phyloP scores from a whole-genome alignment of 371 early-diverging fungal genomes.

The Zychaea mexicana region DNA sequence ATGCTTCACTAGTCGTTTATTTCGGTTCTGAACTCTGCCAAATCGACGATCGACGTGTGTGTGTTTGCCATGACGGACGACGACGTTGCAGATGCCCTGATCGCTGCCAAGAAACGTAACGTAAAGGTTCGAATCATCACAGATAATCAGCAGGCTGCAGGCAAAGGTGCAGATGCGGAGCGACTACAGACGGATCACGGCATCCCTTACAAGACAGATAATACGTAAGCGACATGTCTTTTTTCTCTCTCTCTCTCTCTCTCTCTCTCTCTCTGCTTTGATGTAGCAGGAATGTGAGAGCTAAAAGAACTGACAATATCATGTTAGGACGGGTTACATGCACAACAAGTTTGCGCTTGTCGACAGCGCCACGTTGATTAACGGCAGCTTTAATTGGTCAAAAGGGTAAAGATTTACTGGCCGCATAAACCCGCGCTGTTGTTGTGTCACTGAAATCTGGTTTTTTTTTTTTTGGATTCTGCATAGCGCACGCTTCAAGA shows the following conservation, averaged over 20 bases:
- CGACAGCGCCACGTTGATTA: constrained; percentile 48
- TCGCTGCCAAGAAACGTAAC: constrained; percentile 58
- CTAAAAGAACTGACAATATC: no score
- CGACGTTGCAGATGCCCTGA: constrained; percentile 61
- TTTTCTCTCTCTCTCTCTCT: background rate
- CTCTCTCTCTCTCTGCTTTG: background rate
- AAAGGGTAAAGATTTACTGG: constrained; percentile 38
- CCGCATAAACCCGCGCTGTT: background rate
- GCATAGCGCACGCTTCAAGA: constrained; percentile 56
- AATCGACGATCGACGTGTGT: constrained; percentile 61
- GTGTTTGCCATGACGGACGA: constrained; percentile 72
- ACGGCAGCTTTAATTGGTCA: constrained; percentile 68
- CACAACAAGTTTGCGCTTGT: constrained; percentile 65
- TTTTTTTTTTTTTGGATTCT: background rate
- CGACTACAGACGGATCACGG: constrained; percentile 52
- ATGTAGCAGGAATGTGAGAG: constrained; percentile 29
- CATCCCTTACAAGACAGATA: constrained; percentile 57
- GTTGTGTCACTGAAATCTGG: background rate
- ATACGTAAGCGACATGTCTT: constrained; percentile 31
- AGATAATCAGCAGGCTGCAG: constrained; percentile 65
- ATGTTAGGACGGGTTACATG: constrained; percentile 50
- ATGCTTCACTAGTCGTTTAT: constrained; percentile 40
- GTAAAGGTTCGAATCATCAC: constrained; percentile 57
- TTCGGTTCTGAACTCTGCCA: constrained; percentile 52
- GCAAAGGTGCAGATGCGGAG: constrained; percentile 60